These are phyloP conservation scores for Starmera stellimalicola DNA, from an alignment of 1,139 yeast species.

Conservation along the genomic window DNA sequence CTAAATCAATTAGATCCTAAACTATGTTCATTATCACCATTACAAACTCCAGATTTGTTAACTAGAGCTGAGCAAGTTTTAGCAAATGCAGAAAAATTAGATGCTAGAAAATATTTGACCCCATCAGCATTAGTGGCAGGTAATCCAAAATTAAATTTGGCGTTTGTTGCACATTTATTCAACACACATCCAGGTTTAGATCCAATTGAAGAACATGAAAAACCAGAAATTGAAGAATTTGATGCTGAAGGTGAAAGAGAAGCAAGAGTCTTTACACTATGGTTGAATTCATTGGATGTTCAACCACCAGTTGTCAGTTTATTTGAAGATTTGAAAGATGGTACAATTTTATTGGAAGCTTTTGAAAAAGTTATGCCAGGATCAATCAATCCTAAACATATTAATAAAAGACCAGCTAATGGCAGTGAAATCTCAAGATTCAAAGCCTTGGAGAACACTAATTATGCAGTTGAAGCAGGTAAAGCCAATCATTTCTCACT, in stretches of 20 bases:
- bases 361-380: conserved; percentile 96
- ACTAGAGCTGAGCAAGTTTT: conserved; percentile 83
- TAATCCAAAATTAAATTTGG: conserved; percentile 90
- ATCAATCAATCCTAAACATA: conserved; percentile 67
- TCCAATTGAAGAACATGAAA: conserved; percentile 88
- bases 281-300: conserved; percentile 95
- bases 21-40: conserved; percentile 70
- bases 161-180: conserved; percentile 94
- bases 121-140: conserved; percentile 92
- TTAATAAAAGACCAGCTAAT: conserved; percentile 69
- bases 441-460: conserved; percentile 92
- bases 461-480: conserved; percentile 94
- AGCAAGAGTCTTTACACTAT: conserved; percentile 94
- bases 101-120: conserved; percentile 88
- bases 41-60: conserved; percentile 54
- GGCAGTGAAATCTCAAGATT: conserved; percentile 76
- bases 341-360: conserved; percentile 81
- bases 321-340: conserved; percentile 94
- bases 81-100: conserved; percentile 80
- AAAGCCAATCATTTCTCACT: conserved; percentile 85
- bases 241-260: conserved; percentile 99
- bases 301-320: conserved; percentile 88
- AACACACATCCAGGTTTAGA: conserved; percentile 96
- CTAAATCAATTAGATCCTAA: conserved; percentile 85
- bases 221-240: conserved; percentile 81